These are phyloP conservation scores for Penicillium fuscoglaucum DNA, from an alignment of 2,329 filamentous ascomycete species.

Conservation along the genomic window DNA sequence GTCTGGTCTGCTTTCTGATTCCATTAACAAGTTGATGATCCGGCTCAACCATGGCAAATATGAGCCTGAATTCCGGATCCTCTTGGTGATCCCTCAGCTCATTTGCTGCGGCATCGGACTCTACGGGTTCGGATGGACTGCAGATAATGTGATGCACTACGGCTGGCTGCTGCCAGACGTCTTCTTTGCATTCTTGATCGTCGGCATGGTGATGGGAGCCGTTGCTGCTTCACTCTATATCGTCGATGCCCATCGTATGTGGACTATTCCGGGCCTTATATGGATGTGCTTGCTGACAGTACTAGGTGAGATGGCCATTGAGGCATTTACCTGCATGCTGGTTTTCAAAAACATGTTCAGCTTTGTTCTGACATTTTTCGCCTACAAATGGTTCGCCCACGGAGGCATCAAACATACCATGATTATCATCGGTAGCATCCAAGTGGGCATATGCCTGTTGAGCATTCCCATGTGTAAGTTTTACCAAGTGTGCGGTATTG, in stretches of 20 bases:
- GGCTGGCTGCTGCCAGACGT: slow-evolving; percentile 73
- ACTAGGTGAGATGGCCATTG: slow-evolving; percentile 73
- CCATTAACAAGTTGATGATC: slow-evolving; percentile 68
- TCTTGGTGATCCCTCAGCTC: slow-evolving; percentile 80
- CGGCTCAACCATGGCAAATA: slow-evolving; percentile 76
- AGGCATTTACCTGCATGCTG: slow-evolving; percentile 84
- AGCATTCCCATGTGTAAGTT: slow-evolving; percentile 78
- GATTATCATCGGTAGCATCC: slow-evolving; percentile 70
- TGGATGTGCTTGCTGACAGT: slow-evolving; percentile 10
- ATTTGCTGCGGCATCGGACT: slow-evolving; percentile 75
- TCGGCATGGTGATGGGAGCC: slow-evolving; percentile 88
- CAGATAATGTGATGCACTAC: slow-evolving; percentile 61
- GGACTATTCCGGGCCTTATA: neutral
- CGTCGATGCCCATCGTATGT: slow-evolving; percentile 84
- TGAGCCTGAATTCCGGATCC: slow-evolving; percentile 85
- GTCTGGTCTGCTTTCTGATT: slow-evolving; percentile 73
- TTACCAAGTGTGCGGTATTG: neutral
- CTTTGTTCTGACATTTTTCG: slow-evolving; percentile 79
- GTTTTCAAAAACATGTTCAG: slow-evolving; percentile 96
- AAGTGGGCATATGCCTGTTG: slow-evolving; percentile 72
- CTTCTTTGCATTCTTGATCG: slow-evolving; percentile 81
- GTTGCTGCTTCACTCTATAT: slow-evolving; percentile 85
- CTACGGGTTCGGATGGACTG: slow-evolving; percentile 79
- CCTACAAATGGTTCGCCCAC: slow-evolving; percentile 76
- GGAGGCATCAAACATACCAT: slow-evolving; percentile 62